phyloP scores from a whole-genome alignment of 495 filamentous ascomycete species.

The Penicillium verhagenii region DNA sequence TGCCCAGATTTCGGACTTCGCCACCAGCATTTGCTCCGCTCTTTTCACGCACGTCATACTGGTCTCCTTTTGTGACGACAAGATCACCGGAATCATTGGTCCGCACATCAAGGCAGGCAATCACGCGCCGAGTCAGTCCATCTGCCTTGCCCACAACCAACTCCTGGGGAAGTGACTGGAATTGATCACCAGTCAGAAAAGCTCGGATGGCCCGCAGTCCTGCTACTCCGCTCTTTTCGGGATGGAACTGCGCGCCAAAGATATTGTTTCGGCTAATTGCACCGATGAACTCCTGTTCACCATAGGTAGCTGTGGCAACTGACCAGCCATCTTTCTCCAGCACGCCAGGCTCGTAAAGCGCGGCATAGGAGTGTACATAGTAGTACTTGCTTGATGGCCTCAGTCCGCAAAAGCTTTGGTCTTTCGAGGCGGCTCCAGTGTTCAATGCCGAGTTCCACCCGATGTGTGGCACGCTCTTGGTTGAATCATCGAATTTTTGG shows the following conservation, averaged over 20 bases:
- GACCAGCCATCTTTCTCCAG: conserved; percentile 80
- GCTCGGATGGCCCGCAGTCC: conserved; percentile 80
- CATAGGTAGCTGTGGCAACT: conserved; percentile 84
- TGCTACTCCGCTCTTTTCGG: conserved; percentile 92
- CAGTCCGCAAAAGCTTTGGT: conserved; percentile 69
- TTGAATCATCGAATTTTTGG: conserved; percentile 68
- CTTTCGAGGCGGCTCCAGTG: conserved; percentile 43
- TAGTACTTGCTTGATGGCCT: conserved; percentile 88
- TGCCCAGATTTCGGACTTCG: conserved; percentile 87
- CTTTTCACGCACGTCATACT: conserved; percentile 99
- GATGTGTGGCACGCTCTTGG: conserved; percentile 94
- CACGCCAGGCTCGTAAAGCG: conserved; percentile 66
- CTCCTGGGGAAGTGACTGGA: conserved; percentile 40
- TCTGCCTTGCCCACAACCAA: conserved; percentile 36
- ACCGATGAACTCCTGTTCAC: conserved; percentile 86
- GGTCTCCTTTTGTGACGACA: conserved; percentile 97
- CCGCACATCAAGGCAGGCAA: conserved; percentile 94
- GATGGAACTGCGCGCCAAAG: conserved; percentile 94
- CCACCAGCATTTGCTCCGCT: conserved; percentile 54
- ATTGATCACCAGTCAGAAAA: conserved; percentile 68
- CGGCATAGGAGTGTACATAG: conserved; percentile 94
- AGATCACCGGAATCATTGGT: conserved; percentile 95
- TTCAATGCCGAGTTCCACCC: conserved; percentile 90
- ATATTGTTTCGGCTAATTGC: conserved; percentile 82
- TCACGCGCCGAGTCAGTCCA: conserved; percentile 84